These are phyloP conservation scores for Mycosarcoma maydis DNA, from an alignment of 1,284 basidiomycete genomes.

Conservation along the genomic window DNA sequence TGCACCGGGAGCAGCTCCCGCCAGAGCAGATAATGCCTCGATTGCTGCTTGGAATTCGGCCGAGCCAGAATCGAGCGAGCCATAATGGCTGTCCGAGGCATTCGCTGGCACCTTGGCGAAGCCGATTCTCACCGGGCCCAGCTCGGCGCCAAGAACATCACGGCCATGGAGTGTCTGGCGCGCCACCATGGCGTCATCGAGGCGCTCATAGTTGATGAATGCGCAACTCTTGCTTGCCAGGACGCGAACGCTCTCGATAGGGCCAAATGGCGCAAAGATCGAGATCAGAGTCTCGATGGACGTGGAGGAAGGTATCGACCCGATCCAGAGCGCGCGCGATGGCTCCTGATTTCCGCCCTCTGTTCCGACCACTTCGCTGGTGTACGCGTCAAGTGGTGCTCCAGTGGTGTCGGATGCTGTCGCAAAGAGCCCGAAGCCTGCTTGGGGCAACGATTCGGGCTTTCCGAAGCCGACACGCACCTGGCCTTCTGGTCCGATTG, in stretches of 20 bases:
- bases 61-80: slow-evolving; percentile 27
- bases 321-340: slow-evolving; percentile 60
- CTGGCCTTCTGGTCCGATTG: slow-evolving; percentile 71
- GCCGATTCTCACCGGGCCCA: slow-evolving; percentile 93
- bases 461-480: slow-evolving; percentile 98
- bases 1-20: slow-evolving; percentile 80
- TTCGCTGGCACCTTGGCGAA: slow-evolving; percentile 85
- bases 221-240: slow-evolving; percentile 97
- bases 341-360: slow-evolving; percentile 38
- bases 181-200: slow-evolving; percentile 94
- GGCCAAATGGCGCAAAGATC: slow-evolving; percentile 91
- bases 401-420: slow-evolving; percentile 9
- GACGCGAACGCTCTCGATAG: slow-evolving; percentile 94
- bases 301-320: slow-evolving; percentile 53
- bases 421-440: slow-evolving; percentile 24
- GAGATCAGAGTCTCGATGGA: slow-evolving; percentile 74
- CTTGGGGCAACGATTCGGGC: slow-evolving; percentile 79
- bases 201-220: slow-evolving; percentile 93
- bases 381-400: slow-evolving; percentile 1
- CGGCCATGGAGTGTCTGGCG: slow-evolving; percentile 93
- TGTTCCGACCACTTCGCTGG: slow-evolving; percentile 15
- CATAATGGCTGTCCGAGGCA: slow-evolving; percentile 19
- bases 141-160: slow-evolving; percentile 92
- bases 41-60: slow-evolving; percentile 44
- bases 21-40: slow-evolving; percentile 43